Percentiles rank a stretch among this genome's conserved stretches.
Conservation (phyloP, 306 rosid genomes). For the Prunus salicina region DNA sequence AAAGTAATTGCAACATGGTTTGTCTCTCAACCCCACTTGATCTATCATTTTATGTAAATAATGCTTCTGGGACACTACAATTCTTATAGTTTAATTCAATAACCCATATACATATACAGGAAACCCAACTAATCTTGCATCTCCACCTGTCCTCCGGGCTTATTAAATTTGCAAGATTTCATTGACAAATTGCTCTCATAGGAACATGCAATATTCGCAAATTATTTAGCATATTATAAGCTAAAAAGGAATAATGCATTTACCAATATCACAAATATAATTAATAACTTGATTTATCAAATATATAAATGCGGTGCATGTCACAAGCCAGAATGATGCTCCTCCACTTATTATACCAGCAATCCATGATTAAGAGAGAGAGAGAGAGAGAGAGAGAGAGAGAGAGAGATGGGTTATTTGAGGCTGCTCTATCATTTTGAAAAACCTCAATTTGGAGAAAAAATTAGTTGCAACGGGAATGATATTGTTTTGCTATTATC, state of each 20-base stretch:
- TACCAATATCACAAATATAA: not conserved
- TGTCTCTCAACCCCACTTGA: conserved; percentile 5
- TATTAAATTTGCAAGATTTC: not conserved
- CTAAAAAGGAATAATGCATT: conserved; percentile 15
- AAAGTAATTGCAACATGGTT: conserved; percentile 18
- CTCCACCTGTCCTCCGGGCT: conserved; percentile 9
- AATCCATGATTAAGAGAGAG: conserved; percentile 5
- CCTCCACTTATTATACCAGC: conserved; percentile 11
- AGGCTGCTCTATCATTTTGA: not conserved
- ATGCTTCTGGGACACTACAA: not conserved
- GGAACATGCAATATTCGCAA: conserved; percentile 31
- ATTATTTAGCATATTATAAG: conserved; percentile 5
- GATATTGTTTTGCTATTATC: accelerated
- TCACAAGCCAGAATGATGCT: conserved; percentile 4
- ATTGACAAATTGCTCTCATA: not conserved
- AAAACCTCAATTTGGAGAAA: not conserved
- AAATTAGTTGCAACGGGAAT: no score
- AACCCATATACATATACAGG: not conserved
- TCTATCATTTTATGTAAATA: not conserved
- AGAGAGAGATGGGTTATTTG: conserved; percentile 12
- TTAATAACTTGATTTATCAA: not conserved
- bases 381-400: not conserved
- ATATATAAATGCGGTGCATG: not conserved
- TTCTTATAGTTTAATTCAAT: not conserved
- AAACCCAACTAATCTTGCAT: not conserved